Conservation (phyloP, 2,329 filamentous ascomycete genomes). For the Paecilomyces sp. region DNA sequence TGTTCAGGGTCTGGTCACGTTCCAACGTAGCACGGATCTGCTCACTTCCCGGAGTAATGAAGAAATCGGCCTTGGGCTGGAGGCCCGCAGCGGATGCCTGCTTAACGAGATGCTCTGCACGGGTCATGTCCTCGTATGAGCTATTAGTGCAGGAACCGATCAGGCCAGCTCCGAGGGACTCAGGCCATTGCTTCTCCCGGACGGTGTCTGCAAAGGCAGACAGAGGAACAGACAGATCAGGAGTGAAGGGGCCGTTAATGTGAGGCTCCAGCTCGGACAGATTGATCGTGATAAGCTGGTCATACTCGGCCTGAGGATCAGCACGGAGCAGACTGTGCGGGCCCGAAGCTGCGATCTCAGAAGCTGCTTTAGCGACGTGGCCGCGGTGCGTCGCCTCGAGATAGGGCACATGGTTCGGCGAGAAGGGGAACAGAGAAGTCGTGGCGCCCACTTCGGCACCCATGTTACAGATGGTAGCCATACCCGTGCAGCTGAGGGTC, state of each 20-base stretch:
- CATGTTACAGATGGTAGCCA: conserved; percentile 91
- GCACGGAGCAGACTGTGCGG: conserved; percentile 64
- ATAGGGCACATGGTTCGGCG: conserved; percentile 74
- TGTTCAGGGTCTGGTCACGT: conserved; percentile 76
- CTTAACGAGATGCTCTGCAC: conserved; percentile 85
- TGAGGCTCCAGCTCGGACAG: conserved; percentile 86
- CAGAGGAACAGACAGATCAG: conserved; percentile 86
- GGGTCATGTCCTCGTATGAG: conserved; percentile 98
- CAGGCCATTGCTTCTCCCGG: conserved; percentile 79
- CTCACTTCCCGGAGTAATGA: conserved; percentile 93
- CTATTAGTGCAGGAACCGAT: conserved; percentile 99
- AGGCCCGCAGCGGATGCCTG: conserved; percentile 85
- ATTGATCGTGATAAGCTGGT: conserved; percentile 84
- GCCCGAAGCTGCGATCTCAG: conserved; percentile 52
- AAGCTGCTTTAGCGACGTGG: conserved; percentile 61
- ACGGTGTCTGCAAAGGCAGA: conserved; percentile 84
- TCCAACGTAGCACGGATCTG: conserved; percentile 93
- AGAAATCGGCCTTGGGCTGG: conserved; percentile 84
- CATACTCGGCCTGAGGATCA: conserved; percentile 77
- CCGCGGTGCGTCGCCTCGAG: conserved; percentile 74
- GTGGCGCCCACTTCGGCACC: conserved; percentile 86
- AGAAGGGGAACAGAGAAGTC: conserved; percentile 92
- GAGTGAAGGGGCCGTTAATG: conserved; percentile 95
- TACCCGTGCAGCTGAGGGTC: conserved; percentile 82
- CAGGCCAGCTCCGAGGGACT: conserved; percentile 81